Evolutionary conservation across 192 early-diverging fungal genomes (phyloP).

Genomic region (Phycomyces blakesleeanus): DNA sequence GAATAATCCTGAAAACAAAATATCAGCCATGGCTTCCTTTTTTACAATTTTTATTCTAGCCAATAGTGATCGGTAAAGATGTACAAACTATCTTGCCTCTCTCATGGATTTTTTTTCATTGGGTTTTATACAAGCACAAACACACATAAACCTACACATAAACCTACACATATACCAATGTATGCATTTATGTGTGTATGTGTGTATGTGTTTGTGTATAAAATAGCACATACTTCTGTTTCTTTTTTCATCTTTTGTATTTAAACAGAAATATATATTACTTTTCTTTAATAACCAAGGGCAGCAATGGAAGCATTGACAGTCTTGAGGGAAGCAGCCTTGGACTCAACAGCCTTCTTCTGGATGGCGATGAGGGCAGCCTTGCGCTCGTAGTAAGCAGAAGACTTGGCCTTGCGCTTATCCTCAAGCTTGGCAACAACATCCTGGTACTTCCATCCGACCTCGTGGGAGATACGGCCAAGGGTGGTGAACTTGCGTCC

Average conservation of each 20-base stretch:
- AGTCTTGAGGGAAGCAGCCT: slow-evolving; percentile 52
- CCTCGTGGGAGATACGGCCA: slow-evolving; percentile 89
- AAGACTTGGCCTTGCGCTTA: slow-evolving; percentile 95
- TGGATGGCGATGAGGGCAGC: slow-evolving; percentile 49
- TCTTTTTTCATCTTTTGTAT: neutral
- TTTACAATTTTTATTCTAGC: neutral
- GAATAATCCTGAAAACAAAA: neutral
- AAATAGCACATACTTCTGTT: neutral
- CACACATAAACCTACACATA: neutral
- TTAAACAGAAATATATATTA: neutral
- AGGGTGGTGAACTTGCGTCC: slow-evolving; percentile 97
- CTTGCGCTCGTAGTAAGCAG: slow-evolving; percentile 92
- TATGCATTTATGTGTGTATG: neutral
- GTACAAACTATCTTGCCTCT: no score
- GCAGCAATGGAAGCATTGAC: slow-evolving; percentile 55
- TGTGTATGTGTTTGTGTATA: no score
- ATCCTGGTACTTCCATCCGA: slow-evolving; percentile 99
- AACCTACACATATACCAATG: neutral
- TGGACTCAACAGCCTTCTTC: slow-evolving; percentile 39
- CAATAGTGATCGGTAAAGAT: no score
- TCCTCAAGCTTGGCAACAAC: slow-evolving; percentile 95
- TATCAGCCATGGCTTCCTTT: no score
- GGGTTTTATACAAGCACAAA: neutral
- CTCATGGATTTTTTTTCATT: neutral
- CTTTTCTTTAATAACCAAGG: slow-evolving; percentile 51